Evolutionary conservation across 2,329 filamentous ascomycete species (phyloP), one percentile per base, ranked within the genome.

Genomic region (Leptodontidium sp.): DNA sequence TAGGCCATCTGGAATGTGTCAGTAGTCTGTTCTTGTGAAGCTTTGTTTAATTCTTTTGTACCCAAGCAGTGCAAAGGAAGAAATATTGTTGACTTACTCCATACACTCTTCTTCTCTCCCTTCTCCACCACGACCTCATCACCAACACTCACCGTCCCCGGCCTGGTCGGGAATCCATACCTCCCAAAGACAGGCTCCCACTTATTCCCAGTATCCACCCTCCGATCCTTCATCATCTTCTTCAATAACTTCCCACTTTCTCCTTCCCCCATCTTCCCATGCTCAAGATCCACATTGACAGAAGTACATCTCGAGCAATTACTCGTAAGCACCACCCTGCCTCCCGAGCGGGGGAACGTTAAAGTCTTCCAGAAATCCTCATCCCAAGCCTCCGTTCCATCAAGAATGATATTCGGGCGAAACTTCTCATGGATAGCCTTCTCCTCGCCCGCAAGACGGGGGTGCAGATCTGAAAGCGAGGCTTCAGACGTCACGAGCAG

Each of bases 301-400:
- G 89, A 91, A 45, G 82, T 81, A 79, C 91, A 94, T 49, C 91
- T 83, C 47, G 83, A 84, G 77, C 91, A 93, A 77, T 93, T 91
- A 64, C 87, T 86, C 58, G 89, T 92, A 49, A 93, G 80, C 7
- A 85, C 75, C 7, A 93, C 80, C 26, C 79, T 80, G 4, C 70
- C 57, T 2, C 72, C 64, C 38, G 24, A 63, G 6, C 64, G 63
- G 5, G 69, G 67, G 40, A 91, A 77, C 15, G 78, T 77, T 45
- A 93, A 78, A 75, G 89, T 87, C 3, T 81, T 86, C 91, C 90
- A 93, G 75, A 86, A 92, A 77, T 93, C 91, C 78, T 93, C 91
- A 14, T 90, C 89, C 79, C 87, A 93, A 1, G 86, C 78, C 17
- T 79, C 79, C 17, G 85, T 84, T 2, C 88, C 88, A 58, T 87